Percentiles rank a stretch among this genome's conserved stretches.
These are phyloP conservation scores for Xylariaceae sp. DNA, from an alignment of 2,329 filamentous ascomycete species.

Conservation along the genomic window DNA sequence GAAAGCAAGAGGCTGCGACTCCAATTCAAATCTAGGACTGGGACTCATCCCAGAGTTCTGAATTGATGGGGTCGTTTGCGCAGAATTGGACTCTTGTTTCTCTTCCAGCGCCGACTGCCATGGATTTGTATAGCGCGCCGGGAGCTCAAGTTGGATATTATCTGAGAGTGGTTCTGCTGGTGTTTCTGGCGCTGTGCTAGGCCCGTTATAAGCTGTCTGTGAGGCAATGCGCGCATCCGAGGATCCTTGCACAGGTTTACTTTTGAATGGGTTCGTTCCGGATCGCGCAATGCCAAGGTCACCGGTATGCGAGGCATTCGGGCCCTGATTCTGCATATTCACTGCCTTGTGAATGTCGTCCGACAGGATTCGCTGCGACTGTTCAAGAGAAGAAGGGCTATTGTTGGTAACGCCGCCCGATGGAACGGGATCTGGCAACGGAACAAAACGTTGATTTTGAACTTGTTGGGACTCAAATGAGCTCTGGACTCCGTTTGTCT, in stretches of 20 bases:
- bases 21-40: conserved; percentile 26
- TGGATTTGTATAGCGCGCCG: conserved; percentile 38
- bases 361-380: conserved; percentile 36
- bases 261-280: conserved; percentile 53
- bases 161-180: conserved; percentile 39
- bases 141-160: conserved; percentile 35
- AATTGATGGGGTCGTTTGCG: conserved; percentile 26
- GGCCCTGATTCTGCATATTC: conserved; percentile 25
- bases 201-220: conserved; percentile 18
- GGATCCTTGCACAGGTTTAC: conserved; percentile 35
- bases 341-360: conserved; percentile 20
- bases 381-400: conserved; percentile 28
- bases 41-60: conserved; percentile 25
- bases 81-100: conserved; percentile 24
- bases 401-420: conserved; percentile 29
- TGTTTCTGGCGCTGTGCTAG: conserved; percentile 22
- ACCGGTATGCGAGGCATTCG: conserved; percentile 26
- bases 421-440: conserved; percentile 21
- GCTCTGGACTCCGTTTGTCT: conserved; percentile 11
- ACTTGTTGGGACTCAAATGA: conserved; percentile 25
- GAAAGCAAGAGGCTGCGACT: conserved; percentile 32
- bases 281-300: conserved; percentile 31
- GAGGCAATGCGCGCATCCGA: conserved; percentile 12
- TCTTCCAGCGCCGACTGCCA: conserved; percentile 39
- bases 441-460: conserved; percentile 22